Conservation (phyloP, 495 filamentous ascomycete genomes). For the Xylaria nigripes region DNA sequence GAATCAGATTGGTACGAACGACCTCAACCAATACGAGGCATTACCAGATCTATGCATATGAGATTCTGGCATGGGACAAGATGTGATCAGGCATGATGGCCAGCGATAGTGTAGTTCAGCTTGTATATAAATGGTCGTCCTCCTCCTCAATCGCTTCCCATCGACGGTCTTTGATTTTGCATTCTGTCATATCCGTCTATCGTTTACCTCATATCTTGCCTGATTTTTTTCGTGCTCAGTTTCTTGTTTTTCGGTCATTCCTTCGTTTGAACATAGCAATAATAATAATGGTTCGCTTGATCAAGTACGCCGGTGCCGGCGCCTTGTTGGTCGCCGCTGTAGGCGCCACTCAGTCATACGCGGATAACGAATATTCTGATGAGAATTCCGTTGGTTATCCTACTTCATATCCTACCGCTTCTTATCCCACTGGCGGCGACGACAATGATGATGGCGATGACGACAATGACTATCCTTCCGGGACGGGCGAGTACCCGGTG, state of each 20-base stretch:
- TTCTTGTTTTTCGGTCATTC: slow-evolving; percentile 16
- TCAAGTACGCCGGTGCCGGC: slow-evolving; percentile 26
- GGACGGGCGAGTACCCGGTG: slow-evolving; percentile 5
- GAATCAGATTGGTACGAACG: not conserved
- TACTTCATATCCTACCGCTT: not conserved
- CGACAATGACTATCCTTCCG: slow-evolving; percentile 17
- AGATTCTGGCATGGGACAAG: not conserved
- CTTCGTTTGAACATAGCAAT: slow-evolving; percentile 3
- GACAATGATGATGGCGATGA: not conserved
- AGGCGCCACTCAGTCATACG: slow-evolving; percentile 12
- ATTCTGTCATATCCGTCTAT: not conserved
- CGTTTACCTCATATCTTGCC: not conserved
- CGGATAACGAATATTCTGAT: not conserved
- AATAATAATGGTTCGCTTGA: slow-evolving; percentile 23
- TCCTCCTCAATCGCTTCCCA: no score
- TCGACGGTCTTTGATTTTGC: no score
- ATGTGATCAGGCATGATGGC: not conserved
- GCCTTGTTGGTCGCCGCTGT: slow-evolving; percentile 22
- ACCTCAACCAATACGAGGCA: not conserved
- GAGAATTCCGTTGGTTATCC: not conserved
- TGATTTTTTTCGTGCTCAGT: not conserved
- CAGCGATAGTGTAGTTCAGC: no score
- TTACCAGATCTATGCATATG: not conserved
- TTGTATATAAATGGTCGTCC: no score
- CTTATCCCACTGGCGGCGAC: not conserved